Base-by-base conservation (phyloP, 2,329 filamentous ascomycete genomes). In the Endoconidiophora laricicola region DNA sequence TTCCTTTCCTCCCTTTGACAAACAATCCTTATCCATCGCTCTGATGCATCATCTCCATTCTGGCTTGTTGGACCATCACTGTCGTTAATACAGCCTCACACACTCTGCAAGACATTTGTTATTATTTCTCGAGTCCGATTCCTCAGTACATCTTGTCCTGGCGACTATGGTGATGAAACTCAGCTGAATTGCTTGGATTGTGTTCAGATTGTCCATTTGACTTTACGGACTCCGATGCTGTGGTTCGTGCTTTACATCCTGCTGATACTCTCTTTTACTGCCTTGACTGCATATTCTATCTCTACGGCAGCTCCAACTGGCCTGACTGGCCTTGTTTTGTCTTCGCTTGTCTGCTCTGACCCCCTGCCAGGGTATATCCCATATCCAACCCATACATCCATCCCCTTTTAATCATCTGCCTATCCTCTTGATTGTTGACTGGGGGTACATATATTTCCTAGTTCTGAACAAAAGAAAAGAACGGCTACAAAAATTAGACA, bases 401-500 rank as follows among this genome's bases (percentile, higher is more conserved):
- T 33, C 46, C 46, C 39, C 24, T 48, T 42, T 39, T 33, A 36
- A 18, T 42, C 44, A 43, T 52, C 43, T 41, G 45, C 45, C 48
- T 47, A 37, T 33, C 38, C 46, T 52, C 45, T 45, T 50, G 46
- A 23, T 49, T 48, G 48, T 54, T 46, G 46, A 56, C 56, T 60
- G 61, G 60, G 60, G 59, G 60, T 56, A 55, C 59, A 18, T 18
- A 18, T 18, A 18, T 18, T 18, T 18, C 16, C 16, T 18, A 18
- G 16, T 18, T 57, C 55, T 60, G 58, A 58, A 60, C 6, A 29
- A 3, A 29, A 29, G 10, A 29, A 29, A 29, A 29, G 10, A 10
- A 29, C 26, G 10, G 26, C 26, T 29, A 29, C 26, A 29, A 29
- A 29, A 29, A 29, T 29, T 10, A 29, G 10, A 29, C 3, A 29